phyloP scores from a whole-genome alignment of 441 rosid species.

The Corymbia citriodora region DNA sequence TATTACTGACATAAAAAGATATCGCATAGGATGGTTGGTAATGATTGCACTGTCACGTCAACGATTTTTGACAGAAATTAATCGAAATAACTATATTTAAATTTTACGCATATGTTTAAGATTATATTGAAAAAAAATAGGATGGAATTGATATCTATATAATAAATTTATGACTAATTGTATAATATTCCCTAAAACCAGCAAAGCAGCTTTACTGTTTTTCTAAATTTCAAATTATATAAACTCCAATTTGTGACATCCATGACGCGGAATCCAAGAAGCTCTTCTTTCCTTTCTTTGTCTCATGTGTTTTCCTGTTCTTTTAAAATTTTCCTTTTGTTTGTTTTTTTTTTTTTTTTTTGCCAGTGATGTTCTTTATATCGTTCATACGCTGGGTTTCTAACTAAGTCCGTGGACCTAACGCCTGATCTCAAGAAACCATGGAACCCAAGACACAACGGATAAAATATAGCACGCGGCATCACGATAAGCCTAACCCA shows the following conservation, averaged over 20 bases:
- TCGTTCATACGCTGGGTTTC: not conserved
- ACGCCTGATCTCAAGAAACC: not conserved
- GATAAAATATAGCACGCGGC: not conserved
- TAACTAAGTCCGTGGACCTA: not conserved
- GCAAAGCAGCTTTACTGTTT: not conserved
- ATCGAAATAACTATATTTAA: fast-evolving
- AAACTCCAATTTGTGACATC: not conserved
- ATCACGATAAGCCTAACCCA: not conserved
- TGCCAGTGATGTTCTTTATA: not conserved
- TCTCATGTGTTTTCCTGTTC: not conserved
- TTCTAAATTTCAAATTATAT: not conserved
- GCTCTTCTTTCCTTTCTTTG: not conserved
- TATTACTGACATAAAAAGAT: fast-evolving
- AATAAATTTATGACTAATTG: not conserved
- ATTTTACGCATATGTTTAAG: not conserved
- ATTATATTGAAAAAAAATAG: not conserved
- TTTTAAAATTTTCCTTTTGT: too few species aligned
- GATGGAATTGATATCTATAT: fast-evolving
- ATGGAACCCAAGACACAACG: not conserved
- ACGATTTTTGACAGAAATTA: fast-evolving
- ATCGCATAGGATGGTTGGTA: fast-evolving
- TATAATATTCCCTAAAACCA: not conserved
- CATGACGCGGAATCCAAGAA: not conserved
- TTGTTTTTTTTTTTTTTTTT: not conserved
- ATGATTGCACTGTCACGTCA: not conserved